These are phyloP conservation scores for Petrea volubilis DNA, from an alignment of 257 asterid genomes.

Conservation along the genomic window DNA sequence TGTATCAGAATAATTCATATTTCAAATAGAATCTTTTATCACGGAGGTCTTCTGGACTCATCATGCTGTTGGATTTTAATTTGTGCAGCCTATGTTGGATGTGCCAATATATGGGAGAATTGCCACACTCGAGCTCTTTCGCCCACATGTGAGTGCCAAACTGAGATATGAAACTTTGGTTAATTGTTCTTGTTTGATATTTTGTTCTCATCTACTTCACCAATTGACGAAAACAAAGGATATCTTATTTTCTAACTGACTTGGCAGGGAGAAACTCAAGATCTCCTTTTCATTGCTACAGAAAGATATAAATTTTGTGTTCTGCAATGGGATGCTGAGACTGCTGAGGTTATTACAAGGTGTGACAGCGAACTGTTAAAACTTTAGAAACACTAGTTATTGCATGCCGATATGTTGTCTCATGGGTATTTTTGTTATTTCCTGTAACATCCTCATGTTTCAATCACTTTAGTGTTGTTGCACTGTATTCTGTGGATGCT, in stretches of 20 bases:
- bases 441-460: background rate
- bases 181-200: background rate
- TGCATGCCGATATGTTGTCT: too few relatives aligned
- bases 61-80: too few relatives aligned
- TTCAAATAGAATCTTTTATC: too few relatives aligned
- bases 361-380: conserved; percentile 18
- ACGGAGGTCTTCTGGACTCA: too few relatives aligned
- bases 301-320: conserved; percentile 93
- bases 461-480: background rate
- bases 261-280: conserved; percentile 90
- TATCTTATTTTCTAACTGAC: background rate
- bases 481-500: background rate
- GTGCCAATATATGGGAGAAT: conserved; percentile 99
- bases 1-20: too few relatives aligned
- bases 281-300: conserved; percentile 83
- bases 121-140: conserved; percentile 97
- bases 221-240: background rate
- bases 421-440: too few relatives aligned
- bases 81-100: conserved; percentile 90
- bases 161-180: conserved; percentile 17
- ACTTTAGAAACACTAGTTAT: too few relatives aligned
- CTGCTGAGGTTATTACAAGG: conserved; percentile 81
- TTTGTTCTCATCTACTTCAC: background rate
- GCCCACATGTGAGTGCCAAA: conserved; percentile 81
- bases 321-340: conserved; percentile 89